Evolutionary conservation across 2,329 filamentous ascomycete genomes (phyloP).

Genomic region (Colletotrichum truncatum): DNA sequence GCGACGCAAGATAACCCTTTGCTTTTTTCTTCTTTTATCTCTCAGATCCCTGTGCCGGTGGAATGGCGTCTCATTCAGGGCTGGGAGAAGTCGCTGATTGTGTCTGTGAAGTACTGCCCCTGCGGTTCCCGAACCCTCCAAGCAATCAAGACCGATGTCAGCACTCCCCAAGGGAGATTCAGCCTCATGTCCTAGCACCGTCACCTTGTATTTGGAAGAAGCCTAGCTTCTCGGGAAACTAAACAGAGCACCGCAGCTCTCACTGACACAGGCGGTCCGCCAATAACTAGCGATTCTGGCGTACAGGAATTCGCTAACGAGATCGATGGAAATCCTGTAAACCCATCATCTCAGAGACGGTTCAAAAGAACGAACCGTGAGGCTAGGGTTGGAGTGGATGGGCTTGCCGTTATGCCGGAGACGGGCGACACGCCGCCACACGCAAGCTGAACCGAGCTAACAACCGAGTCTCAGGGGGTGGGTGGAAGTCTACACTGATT

Average conservation of each 20-base stretch:
- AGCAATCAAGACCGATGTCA: too few species aligned
- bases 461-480: background rate
- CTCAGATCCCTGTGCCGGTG: background rate
- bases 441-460: background rate
- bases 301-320: background rate
- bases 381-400: background rate
- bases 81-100: background rate
- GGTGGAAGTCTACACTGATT: background rate
- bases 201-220: background rate
- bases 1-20: background rate
- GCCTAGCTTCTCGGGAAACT: too few species aligned
- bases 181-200: background rate
- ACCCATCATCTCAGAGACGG: background rate
- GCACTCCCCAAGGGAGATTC: too few species aligned
- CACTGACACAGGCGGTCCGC: too few species aligned
- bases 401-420: slow-evolving; percentile 2
- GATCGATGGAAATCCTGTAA: background rate
- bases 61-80: background rate
- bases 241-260: too few species aligned
- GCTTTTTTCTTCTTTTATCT: slow-evolving; percentile 20
- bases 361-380: background rate
- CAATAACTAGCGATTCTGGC: background rate
- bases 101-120: background rate
- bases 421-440: slow-evolving; percentile 3
- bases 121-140: background rate